phyloP scores from a whole-genome alignment of 83 land plant species.

The Thuja plicata region DNA sequence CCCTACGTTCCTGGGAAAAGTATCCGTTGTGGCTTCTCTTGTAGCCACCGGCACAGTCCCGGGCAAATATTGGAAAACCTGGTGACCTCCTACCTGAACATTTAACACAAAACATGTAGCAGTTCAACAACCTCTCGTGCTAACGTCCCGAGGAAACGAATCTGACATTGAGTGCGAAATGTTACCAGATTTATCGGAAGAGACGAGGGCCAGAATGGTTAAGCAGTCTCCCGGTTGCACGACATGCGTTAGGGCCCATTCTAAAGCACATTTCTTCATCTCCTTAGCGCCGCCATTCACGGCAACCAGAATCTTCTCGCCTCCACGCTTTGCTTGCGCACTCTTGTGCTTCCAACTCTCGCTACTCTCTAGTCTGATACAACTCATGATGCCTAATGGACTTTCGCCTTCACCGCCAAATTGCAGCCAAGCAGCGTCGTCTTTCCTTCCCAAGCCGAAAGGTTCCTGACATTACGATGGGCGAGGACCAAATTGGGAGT shows the following conservation, averaged over 20 bases:
- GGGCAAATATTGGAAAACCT: slow-evolving; percentile 69
- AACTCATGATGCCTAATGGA: not conserved
- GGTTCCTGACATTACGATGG: not conserved
- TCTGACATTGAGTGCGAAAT: not conserved
- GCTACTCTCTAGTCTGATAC: not conserved
- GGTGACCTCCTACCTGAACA: slow-evolving; percentile 51
- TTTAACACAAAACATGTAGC: not conserved
- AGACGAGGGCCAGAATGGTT: slow-evolving; percentile 59
- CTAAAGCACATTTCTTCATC: slow-evolving; percentile 55
- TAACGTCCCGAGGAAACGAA: not conserved
- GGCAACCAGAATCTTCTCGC: slow-evolving; percentile 68
- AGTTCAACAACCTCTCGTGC: too few species aligned
- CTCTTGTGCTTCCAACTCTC: not conserved
- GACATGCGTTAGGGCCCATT: slow-evolving; percentile 84
- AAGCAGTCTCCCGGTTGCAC: slow-evolving; percentile 84
- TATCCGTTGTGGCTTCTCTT: slow-evolving; percentile 28
- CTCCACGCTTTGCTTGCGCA: slow-evolving; percentile 23
- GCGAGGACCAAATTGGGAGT: not conserved
- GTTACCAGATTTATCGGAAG: slow-evolving; percentile 35
- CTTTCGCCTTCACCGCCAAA: not conserved
- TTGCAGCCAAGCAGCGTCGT: not conserved
- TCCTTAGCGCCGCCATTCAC: slow-evolving; percentile 73
- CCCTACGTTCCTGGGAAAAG: slow-evolving; percentile 36
- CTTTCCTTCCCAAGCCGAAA: not conserved
- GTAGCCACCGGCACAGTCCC: slow-evolving; percentile 69